Percentiles rank a stretch among this genome's conserved stretches.
Evolutionary conservation across 352 stramenopile genomes (phyloP).

Genomic region (Phytophthora pluvialis): DNA sequence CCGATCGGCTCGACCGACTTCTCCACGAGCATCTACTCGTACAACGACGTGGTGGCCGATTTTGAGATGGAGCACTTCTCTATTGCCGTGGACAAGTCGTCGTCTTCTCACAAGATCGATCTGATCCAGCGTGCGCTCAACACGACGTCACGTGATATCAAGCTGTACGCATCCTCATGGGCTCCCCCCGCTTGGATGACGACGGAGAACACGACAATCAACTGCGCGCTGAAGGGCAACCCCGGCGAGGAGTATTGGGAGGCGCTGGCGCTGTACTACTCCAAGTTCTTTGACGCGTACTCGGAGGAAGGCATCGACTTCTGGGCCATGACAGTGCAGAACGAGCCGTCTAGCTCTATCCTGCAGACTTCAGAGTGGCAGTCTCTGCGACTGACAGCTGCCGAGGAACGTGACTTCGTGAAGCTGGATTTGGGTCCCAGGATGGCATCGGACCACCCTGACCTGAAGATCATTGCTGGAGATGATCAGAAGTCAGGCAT

Average conservation of each 20-base stretch:
- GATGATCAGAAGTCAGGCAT: constrained; percentile 88
- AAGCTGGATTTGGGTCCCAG: constrained; percentile 77
- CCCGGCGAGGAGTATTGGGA: constrained; percentile 69
- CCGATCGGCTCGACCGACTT: constrained; percentile 91
- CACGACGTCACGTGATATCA: constrained; percentile 45
- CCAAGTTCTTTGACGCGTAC: constrained; percentile 88
- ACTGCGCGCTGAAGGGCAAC: constrained; percentile 62
- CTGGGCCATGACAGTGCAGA: constrained; percentile 75
- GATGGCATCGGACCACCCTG: constrained; percentile 66
- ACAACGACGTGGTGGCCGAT: constrained; percentile 78
- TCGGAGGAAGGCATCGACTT: constrained; percentile 71
- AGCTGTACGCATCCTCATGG: constrained; percentile 87
- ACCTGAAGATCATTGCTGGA: constrained; percentile 84
- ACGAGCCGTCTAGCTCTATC: constrained; percentile 62
- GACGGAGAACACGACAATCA: constrained; percentile 61
- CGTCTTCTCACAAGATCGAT: constrained; percentile 69
- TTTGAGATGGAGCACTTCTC: constrained; percentile 84
- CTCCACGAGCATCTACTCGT: constrained; percentile 84
- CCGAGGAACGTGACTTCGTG: constrained; percentile 69
- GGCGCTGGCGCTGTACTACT: constrained; percentile 88
- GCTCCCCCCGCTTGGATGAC: constrained; percentile 90
- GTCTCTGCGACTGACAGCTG: constrained; percentile 51
- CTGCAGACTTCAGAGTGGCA: constrained; percentile 62
- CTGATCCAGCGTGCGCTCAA: constrained; percentile 68
- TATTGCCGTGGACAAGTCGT: constrained; percentile 79